Evolutionary conservation across 805 yeast genomes (phyloP).

Genomic region (Starmerella davenportii): DNA sequence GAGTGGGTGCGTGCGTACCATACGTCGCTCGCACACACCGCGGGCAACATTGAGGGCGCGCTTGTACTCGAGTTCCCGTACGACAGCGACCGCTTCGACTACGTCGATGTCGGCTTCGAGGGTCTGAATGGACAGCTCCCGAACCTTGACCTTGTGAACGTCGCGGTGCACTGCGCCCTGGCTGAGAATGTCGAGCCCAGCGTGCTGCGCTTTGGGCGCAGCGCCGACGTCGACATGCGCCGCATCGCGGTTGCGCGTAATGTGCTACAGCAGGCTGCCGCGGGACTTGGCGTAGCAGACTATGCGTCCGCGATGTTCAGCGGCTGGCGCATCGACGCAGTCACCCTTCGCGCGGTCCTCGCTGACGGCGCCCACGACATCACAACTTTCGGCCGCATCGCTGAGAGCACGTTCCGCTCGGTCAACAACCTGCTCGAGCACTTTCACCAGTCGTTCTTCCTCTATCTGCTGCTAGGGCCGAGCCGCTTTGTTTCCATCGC

Average conservation of each 20-base stretch:
- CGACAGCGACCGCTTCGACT: slow-evolving; percentile 47
- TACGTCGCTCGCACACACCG: slow-evolving; percentile 63
- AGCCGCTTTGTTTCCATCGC: slow-evolving; percentile 77
- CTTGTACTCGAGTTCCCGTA: slow-evolving; percentile 64
- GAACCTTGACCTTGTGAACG: slow-evolving; percentile 72
- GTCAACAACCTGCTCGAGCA: slow-evolving; percentile 85
- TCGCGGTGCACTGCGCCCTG: slow-evolving; percentile 52
- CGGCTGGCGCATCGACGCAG: slow-evolving; percentile 89
- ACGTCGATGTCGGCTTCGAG: slow-evolving; percentile 56
- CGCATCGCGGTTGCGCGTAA: slow-evolving; percentile 44
- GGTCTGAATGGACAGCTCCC: slow-evolving; percentile 95
- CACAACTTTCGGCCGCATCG: slow-evolving; percentile 77
- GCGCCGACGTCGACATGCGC: slow-evolving; percentile 25
- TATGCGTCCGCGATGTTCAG: slow-evolving; percentile 59
- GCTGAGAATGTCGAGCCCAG: slow-evolving; percentile 61
- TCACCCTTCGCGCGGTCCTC: slow-evolving; percentile 50
- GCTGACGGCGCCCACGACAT: slow-evolving; percentile 55
- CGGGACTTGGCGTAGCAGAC: slow-evolving; percentile 34
- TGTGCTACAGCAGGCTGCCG: slow-evolving; percentile 44
- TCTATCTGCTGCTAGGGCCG: slow-evolving; percentile 68
- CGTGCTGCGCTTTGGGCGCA: slow-evolving; percentile 31
- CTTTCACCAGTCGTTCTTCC: slow-evolving; percentile 92
- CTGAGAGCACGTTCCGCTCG: slow-evolving; percentile 74
- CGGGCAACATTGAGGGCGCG: slow-evolving; percentile 88
- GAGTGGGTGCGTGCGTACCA: slow-evolving; percentile 93